A percentile compares a stretch with the other conserved stretches of the same genome.
Conservation (phyloP, 2,329 filamentous ascomycete genomes). For the Penicillium paneum region DNA sequence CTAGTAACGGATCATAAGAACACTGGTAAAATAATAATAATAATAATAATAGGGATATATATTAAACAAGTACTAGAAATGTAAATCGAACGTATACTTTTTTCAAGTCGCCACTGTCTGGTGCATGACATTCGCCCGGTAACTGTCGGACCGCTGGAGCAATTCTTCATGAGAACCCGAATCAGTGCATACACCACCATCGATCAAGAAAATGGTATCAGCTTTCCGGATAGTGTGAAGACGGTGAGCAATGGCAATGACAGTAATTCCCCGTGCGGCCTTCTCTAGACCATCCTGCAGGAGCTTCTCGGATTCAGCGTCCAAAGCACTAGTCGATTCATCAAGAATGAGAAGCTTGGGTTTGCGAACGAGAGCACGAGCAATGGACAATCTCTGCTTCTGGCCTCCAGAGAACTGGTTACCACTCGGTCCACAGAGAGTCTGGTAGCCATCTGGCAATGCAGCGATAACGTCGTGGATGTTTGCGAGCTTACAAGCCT, state of each 20-base stretch:
- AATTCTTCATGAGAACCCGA: slow-evolving; percentile 62
- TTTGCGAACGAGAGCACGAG: slow-evolving; percentile 54
- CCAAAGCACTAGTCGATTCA: slow-evolving; percentile 59
- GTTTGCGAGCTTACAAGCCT: slow-evolving; percentile 65
- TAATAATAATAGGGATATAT: neutral
- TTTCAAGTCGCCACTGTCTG: slow-evolving; percentile 31
- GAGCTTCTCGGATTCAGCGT: slow-evolving; percentile 51
- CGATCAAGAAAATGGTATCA: slow-evolving; percentile 74
- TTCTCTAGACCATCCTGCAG: slow-evolving; percentile 44
- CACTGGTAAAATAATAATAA: neutral
- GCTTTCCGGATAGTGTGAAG: slow-evolving; percentile 60
- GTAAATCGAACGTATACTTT: neutral
- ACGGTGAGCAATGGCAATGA: slow-evolving; percentile 44
- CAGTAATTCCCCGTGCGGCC: slow-evolving; percentile 34
- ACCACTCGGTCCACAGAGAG: slow-evolving; percentile 52
- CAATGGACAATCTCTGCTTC: slow-evolving; percentile 57
- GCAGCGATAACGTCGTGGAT: slow-evolving; percentile 66
- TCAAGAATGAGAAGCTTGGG: slow-evolving; percentile 59
- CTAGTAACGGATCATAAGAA: neutral
- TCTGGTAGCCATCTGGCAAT: slow-evolving; percentile 60
- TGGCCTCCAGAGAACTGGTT: slow-evolving; percentile 56
- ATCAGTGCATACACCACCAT: slow-evolving; percentile 62
- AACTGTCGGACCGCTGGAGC: slow-evolving; percentile 44
- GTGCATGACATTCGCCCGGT: slow-evolving; percentile 40
- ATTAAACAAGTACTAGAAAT: slow-evolving; percentile 2